Evolutionary conservation across 1,284 basidiomycete genomes (phyloP).

Genomic region (Cryptococcus sp.): DNA sequence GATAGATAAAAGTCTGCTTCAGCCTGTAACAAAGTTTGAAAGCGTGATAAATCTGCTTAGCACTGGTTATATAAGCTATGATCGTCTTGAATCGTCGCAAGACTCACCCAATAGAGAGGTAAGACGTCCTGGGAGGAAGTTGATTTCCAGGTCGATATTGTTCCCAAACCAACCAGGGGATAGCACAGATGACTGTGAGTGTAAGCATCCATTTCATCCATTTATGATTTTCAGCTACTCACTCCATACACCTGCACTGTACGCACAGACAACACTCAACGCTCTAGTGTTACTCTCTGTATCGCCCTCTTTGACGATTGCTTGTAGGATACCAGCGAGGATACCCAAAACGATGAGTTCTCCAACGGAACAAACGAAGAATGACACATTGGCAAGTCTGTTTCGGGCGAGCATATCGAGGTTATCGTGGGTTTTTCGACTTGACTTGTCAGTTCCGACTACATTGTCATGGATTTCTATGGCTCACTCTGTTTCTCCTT

Average conservation of each 20-base stretch:
- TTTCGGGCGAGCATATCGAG: constrained; percentile 67
- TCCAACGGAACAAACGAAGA: constrained; percentile 65
- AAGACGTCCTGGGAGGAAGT: constrained; percentile 61
- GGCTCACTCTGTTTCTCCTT: constrained; percentile 52
- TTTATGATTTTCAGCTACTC: constrained; percentile 33
- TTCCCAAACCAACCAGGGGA: constrained; percentile 74
- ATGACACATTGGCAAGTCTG: constrained; percentile 73
- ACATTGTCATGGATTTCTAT: constrained; percentile 40
- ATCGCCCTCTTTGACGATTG: constrained; percentile 59
- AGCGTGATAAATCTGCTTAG: constrained; percentile 61
- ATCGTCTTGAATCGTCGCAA: constrained; percentile 41
- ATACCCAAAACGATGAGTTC: constrained; percentile 67
- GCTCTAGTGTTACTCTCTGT: constrained; percentile 79
- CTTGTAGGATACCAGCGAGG: constrained; percentile 73
- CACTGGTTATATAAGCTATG: constrained; percentile 53
- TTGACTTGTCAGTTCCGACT: not conserved
- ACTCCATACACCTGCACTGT: constrained; percentile 71
- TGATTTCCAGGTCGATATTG: constrained; percentile 67
- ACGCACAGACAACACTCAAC: constrained; percentile 66
- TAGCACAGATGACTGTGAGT: constrained; percentile 59
- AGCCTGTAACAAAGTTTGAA: constrained; percentile 62
- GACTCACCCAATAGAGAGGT: constrained; percentile 59
- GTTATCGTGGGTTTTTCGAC: constrained; percentile 55
- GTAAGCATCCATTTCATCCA: not conserved
- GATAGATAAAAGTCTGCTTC: constrained; percentile 56